Base-by-base conservation (phyloP, 441 rosid genomes). In the Viola pubescens region DNA sequence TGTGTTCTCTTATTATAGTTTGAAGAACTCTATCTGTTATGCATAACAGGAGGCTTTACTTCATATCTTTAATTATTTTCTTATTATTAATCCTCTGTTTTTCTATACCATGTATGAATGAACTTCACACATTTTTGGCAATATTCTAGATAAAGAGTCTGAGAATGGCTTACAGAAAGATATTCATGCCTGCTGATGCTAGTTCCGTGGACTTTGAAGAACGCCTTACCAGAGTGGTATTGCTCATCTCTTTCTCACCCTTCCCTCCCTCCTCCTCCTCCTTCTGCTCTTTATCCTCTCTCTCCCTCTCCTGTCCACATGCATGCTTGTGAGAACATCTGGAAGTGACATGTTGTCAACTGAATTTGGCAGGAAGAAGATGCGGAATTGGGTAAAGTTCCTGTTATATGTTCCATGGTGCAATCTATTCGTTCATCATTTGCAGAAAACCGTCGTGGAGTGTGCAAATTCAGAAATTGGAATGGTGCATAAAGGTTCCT, bases 381-480 rank as follows among this genome's bases (percentile, higher is more conserved):
- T 71, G 72, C 71, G 69, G 80, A 78, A 58, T 61, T 87, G 77
- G 67, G 83, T 54, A 56, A 65, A 44, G 64, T 77, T 63, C 74
- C 91, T 63, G 74, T 73, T 49, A 90, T 94, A 44, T 42, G 53
- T 37, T 77, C 82, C 50, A 81, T 88, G 96, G 59, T 85, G 61
- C 91, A 70, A 69, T 94, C 96, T 59, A 75, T 90, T 60, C 86
- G 84, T 50, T 85, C 74, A 75, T 88, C 95, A 59, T 86, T 81
- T 60, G 58, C 78, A 38, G 86, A 76, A 82, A 77, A 76, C 72
- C 95, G 91, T 3, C 87, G 95, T 52, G 96, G 96, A 61, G 82
- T 88, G 69, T 88, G 96, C 87, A 94, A 82, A 74, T 83, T 77
- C 62, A 85, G 96, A 61, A 80, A 81, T 44, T 83, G 91, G 85